Percentiles rank a stretch among this genome's conserved stretches.
Conservation (phyloP, 176 grass and related monocot species). For the Aegilops longissima region DNA sequence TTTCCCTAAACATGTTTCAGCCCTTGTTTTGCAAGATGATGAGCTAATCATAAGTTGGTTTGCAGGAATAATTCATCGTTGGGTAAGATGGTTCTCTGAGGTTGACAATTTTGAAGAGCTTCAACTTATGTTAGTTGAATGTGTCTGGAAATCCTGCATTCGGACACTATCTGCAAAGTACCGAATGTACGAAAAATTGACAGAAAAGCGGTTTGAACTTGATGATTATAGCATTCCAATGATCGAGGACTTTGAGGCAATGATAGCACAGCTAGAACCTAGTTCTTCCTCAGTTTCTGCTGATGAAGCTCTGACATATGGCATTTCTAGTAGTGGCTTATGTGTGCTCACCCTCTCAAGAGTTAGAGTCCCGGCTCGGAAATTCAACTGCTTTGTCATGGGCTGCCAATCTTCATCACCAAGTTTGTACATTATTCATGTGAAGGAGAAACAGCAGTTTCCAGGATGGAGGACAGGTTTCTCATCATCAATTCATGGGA, state of each 20-base stretch:
- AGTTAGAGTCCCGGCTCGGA: constrained; percentile 62
- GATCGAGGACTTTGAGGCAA: constrained; percentile 58
- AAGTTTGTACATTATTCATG: constrained; percentile 76
- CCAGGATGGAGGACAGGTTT: constrained; percentile 91
- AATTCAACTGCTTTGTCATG: constrained; percentile 76
- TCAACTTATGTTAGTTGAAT: constrained; percentile 58
- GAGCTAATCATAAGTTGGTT: constrained; percentile 91
- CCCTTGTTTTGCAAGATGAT: constrained; percentile 84
- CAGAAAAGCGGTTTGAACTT: constrained; percentile 87
- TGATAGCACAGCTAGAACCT: constrained; percentile 34
- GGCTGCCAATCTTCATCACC: constrained; percentile 66
- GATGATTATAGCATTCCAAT: constrained; percentile 63
- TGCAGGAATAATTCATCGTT: constrained; percentile 73
- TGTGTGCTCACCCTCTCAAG: constrained; percentile 75
- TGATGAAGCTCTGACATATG: constrained; percentile 84
- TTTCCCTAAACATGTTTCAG: constrained; percentile 63
- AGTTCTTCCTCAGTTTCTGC: constrained; percentile 23
- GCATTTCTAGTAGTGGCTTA: constrained; percentile 69
- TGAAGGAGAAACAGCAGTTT: constrained; percentile 84
- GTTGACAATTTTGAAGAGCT: constrained; percentile 85
- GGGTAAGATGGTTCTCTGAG: constrained; percentile 73
- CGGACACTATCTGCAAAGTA: constrained; percentile 90
- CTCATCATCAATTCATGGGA: constrained; percentile 65
- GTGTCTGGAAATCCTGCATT: constrained; percentile 84
- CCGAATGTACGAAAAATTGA: constrained; percentile 74